Conservation (phyloP, 2,329 filamentous ascomycete species). For the Fusarium solani-melongenae region DNA sequence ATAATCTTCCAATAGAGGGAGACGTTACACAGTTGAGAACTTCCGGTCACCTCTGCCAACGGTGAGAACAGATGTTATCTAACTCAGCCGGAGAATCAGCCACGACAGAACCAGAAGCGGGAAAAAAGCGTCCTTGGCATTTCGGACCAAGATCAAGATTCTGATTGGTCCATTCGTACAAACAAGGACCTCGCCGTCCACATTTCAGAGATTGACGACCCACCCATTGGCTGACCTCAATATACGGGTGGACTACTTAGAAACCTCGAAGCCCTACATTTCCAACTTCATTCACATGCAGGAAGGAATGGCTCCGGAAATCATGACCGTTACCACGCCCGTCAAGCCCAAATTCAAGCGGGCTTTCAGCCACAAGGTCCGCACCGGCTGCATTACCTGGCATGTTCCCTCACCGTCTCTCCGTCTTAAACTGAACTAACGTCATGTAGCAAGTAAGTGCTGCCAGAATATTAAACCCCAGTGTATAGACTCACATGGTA, state of each 20-base stretch:
- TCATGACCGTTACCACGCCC: neutral
- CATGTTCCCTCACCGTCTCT: neutral
- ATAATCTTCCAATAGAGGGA: too few relatives aligned
- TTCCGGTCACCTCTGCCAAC: too few relatives aligned
- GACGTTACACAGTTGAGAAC: too few relatives aligned
- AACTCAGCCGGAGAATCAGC: too few relatives aligned
- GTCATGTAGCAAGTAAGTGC: neutral
- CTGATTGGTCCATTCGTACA: neutral
- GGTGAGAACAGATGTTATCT: too few relatives aligned
- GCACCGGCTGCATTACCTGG: neutral
- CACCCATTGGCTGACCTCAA: neutral
- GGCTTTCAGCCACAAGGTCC: neutral
- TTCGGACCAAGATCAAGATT: neutral
- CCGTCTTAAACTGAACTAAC: neutral
- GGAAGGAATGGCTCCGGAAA: neutral
- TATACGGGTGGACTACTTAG: neutral
- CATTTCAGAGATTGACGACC: neutral
- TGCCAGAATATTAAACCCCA: accelerated
- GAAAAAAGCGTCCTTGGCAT: neutral
- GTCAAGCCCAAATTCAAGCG: neutral
- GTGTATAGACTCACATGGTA: neutral
- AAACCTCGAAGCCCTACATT: neutral
- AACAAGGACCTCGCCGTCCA: neutral
- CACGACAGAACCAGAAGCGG: neutral
- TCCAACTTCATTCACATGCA: neutral